Percentiles rank a stretch among this genome's conserved stretches.
phyloP scores from a whole-genome alignment of 1,139 yeast genomes.

The Diutina catenulata region DNA sequence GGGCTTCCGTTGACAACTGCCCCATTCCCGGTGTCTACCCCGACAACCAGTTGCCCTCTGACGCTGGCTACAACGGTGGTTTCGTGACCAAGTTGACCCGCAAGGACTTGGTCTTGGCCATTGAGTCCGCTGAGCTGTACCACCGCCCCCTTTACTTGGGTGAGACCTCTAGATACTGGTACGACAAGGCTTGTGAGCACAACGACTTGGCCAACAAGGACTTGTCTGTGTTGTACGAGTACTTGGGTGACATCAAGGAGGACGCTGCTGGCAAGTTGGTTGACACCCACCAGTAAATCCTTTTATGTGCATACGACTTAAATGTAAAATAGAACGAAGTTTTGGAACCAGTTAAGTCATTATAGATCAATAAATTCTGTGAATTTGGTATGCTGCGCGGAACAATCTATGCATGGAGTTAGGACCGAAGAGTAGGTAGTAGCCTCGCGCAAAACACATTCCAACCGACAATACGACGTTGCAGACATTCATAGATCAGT shows the following conservation, averaged over 20 bases:
- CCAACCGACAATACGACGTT: too few relatives aligned
- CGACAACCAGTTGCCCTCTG: constrained; percentile 32
- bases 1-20: constrained; percentile 52
- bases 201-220: constrained; percentile 31
- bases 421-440: too few relatives aligned
- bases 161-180: constrained; percentile 30
- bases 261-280: constrained; percentile 3
- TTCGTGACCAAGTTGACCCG: constrained; percentile 43
- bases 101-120: constrained; percentile 46
- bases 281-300: constrained; percentile 4
- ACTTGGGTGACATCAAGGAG: constrained; percentile 22
- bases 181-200: constrained; percentile 33
- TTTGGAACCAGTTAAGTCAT: too few relatives aligned
- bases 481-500: too few relatives aligned
- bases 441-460: too few relatives aligned
- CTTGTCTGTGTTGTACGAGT: constrained; percentile 35
- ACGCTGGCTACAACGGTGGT: constrained; percentile 39
- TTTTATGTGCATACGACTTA: too few relatives aligned
- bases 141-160: constrained; percentile 30
- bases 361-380: too few relatives aligned
- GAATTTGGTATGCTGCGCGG: too few relatives aligned
- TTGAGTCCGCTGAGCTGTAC: constrained; percentile 31
- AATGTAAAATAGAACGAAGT: too few relatives aligned
- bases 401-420: too few relatives aligned
- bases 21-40: constrained; percentile 46